These are phyloP conservation scores for Auricularia cornea DNA, from an alignment of 768 basidiomycete genomes.

Conservation along the genomic window DNA sequence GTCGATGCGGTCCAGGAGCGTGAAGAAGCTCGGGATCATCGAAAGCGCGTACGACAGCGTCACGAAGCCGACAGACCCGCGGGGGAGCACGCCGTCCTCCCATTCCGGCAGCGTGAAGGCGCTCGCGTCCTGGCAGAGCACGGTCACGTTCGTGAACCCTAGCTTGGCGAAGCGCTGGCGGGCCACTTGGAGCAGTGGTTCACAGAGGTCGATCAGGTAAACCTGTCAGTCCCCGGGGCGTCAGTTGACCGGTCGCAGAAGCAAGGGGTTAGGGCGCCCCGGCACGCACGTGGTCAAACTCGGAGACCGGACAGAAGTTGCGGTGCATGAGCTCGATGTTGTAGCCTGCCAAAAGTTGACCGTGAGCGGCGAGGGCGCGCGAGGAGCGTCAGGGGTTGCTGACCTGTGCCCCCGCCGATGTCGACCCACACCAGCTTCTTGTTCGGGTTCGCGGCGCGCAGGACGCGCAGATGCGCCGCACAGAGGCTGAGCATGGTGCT, in stretches of 20 bases:
- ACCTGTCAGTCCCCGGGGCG: slow-evolving; percentile 17
- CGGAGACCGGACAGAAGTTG: slow-evolving; percentile 39
- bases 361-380: background rate
- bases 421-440: slow-evolving; percentile 67
- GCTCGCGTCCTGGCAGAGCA: slow-evolving; percentile 64
- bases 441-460: slow-evolving; percentile 31
- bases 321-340: slow-evolving; percentile 70
- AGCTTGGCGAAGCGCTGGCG: slow-evolving; percentile 53
- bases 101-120: slow-evolving; percentile 56
- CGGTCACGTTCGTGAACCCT: slow-evolving; percentile 68
- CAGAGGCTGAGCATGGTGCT: slow-evolving; percentile 65
- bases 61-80: slow-evolving; percentile 43
- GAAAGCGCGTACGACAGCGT: slow-evolving; percentile 37
- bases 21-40: slow-evolving; percentile 53
- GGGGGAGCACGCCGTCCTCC: slow-evolving; percentile 37
- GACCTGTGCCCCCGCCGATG: slow-evolving; percentile 67
- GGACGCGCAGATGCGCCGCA: slow-evolving; percentile 48
- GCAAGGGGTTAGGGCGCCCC: background rate
- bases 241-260: background rate
- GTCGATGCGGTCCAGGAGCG: slow-evolving; percentile 59
- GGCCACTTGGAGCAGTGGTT: slow-evolving; percentile 61
- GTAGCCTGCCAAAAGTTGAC: slow-evolving; percentile 31
- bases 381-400: background rate
- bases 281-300: slow-evolving; percentile 36
- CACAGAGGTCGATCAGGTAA: slow-evolving; percentile 68